Evolutionary conservation across 768 basidiomycete species (phyloP).

Genomic region (Tremella fuciformis): DNA sequence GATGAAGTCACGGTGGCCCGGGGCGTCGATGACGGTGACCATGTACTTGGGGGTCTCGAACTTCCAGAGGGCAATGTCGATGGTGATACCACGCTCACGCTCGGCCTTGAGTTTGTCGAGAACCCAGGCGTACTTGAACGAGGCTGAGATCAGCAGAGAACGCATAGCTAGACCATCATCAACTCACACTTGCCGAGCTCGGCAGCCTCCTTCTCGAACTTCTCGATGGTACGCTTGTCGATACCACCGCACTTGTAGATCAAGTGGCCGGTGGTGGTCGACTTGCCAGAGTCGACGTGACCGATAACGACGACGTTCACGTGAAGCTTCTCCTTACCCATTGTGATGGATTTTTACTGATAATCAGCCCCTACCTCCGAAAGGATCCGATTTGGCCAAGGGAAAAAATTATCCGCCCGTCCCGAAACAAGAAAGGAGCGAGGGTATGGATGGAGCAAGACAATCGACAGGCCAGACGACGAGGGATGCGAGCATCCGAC

Average conservation of each 20-base stretch:
- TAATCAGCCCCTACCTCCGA: no score
- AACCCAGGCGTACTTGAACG: conserved; percentile 79
- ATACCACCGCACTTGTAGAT: conserved; percentile 99
- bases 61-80: conserved; percentile 99
- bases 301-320: conserved; percentile 70
- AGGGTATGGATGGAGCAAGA: no score
- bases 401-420: no score
- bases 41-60: conserved; percentile 98
- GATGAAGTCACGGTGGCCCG: conserved; percentile 97
- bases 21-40: conserved; percentile 93
- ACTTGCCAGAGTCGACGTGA: conserved; percentile 83
- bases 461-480: no score
- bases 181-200: conserved; percentile 99
- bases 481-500: no score
- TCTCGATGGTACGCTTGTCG: conserved; percentile 71
- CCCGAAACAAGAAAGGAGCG: no score
- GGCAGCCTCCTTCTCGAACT: conserved; percentile 99
- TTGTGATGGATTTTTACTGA: conserved; percentile 30
- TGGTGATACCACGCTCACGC: conserved; percentile 99
- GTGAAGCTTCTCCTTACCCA: conserved; percentile 49
- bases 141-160: conserved; percentile 40
- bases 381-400: no score
- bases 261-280: conserved; percentile 99
- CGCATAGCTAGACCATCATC: conserved; percentile 55
- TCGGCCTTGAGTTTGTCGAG: conserved; percentile 99